Evolutionary conservation across 345 rosid species (phyloP).

Genomic region (Eucalyptus camaldulensis): DNA sequence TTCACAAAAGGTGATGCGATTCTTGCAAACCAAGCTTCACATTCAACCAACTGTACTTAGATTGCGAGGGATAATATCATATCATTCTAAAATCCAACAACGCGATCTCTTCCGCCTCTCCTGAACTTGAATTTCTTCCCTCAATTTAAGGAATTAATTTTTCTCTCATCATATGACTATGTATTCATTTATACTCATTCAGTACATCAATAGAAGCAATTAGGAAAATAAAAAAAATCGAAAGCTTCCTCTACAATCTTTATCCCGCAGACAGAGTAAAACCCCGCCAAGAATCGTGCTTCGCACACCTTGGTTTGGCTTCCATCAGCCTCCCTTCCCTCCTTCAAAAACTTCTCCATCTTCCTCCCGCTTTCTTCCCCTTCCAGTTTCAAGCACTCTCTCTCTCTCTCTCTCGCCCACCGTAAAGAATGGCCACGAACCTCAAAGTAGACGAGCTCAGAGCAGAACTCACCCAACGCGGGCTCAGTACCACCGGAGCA

Average conservation of each 20-base stretch:
- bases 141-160: background rate
- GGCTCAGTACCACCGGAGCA: slow-evolving; percentile 51
- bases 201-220: background rate
- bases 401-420: background rate
- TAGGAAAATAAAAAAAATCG: too few relatives aligned
- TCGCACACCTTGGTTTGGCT: background rate
- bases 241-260: background rate
- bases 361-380: background rate
- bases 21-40: background rate
- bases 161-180: fast-evolving
- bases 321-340: background rate
- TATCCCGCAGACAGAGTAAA: background rate
- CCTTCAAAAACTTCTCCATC: background rate
- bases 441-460: slow-evolving; percentile 68
- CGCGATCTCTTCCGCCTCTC: background rate
- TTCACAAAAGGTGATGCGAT: too few relatives aligned
- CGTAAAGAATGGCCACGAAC: slow-evolving; percentile 28
- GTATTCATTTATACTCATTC: too few relatives aligned
- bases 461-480: slow-evolving; percentile 50
- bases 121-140: background rate
- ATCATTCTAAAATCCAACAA: background rate
- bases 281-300: background rate
- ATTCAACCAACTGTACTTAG: background rate
- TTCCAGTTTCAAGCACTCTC: background rate
- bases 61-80: background rate